phyloP scores from a whole-genome alignment of 345 rosid genomes.

The Sisymbrium altissimum region DNA sequence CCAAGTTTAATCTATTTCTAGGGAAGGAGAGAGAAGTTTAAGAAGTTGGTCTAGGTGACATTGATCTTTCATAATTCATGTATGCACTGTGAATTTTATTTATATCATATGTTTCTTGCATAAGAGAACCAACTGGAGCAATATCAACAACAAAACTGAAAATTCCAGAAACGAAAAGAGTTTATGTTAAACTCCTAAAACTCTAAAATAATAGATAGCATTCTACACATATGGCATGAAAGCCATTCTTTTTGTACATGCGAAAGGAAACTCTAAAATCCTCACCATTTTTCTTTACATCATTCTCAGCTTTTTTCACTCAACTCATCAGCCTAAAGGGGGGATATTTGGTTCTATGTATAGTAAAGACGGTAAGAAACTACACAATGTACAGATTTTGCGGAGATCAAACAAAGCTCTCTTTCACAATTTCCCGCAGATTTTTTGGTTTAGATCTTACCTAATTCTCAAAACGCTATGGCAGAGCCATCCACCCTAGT shows the following conservation, averaged over 20 bases:
- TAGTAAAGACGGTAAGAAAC: conserved; percentile 47
- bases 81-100: too few species aligned
- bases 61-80: too few species aligned
- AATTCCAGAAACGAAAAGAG: conserved; percentile 13
- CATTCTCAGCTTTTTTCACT: conserved; percentile 32
- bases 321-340: conserved; percentile 33
- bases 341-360: conserved; percentile 45
- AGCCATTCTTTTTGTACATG: conserved; percentile 40
- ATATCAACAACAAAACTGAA: background rate
- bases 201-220: conserved; percentile 31
- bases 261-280: conserved; percentile 38
- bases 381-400: conserved; percentile 62
- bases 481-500: conserved; percentile 36
- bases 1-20: too few species aligned
- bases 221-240: conserved; percentile 45
- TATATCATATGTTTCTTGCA: too few species aligned
- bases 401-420: conserved; percentile 46
- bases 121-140: too few species aligned
- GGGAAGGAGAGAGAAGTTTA: too few species aligned
- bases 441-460: conserved; percentile 49
- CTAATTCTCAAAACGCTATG: conserved; percentile 39
- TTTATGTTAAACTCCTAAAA: conserved; percentile 26
- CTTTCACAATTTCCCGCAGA: conserved; percentile 23
- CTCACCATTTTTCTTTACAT: conserved; percentile 54
- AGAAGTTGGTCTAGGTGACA: too few species aligned